phyloP scores from a whole-genome alignment of 805 yeast species.

The Yarrowia hollandica region DNA sequence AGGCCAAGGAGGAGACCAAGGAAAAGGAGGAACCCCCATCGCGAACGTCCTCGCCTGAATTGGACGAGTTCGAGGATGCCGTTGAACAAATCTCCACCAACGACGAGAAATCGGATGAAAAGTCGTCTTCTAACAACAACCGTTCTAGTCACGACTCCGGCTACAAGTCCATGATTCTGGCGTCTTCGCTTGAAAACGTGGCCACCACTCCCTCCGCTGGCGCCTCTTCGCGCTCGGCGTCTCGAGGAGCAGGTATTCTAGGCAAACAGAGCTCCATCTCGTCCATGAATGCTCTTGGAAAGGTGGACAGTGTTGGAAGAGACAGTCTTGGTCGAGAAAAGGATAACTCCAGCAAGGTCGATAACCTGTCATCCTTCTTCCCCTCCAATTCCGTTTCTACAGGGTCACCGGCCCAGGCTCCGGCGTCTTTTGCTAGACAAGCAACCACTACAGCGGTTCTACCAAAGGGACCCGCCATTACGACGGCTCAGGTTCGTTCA shows the following conservation, averaged over 20 bases:
- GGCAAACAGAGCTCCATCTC: slow-evolving; percentile 14
- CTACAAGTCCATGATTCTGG: slow-evolving; percentile 31
- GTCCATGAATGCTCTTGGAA: slow-evolving; percentile 17
- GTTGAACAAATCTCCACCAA: background rate
- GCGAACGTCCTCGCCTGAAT: background rate
- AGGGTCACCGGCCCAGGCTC: slow-evolving; percentile 1
- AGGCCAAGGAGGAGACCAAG: background rate
- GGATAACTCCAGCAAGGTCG: too few relatives aligned
- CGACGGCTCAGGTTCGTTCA: slow-evolving; percentile 25
- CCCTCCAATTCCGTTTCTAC: slow-evolving; percentile 7
- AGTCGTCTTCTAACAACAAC: too few relatives aligned
- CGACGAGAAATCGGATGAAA: slow-evolving; percentile 9
- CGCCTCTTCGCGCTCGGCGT: slow-evolving; percentile 1
- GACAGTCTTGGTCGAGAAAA: too few relatives aligned
- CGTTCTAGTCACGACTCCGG: slow-evolving; percentile 6
- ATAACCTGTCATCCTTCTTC: too few relatives aligned
- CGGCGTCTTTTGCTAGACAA: slow-evolving; percentile 3
- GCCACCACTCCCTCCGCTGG: background rate
- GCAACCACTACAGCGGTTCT: slow-evolving; percentile 9
- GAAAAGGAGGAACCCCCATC: background rate
- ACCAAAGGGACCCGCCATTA: slow-evolving; percentile 24
- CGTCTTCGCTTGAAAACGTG: slow-evolving; percentile 32
- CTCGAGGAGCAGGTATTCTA: background rate
- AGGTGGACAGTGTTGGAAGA: background rate
- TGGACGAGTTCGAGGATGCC: slow-evolving; percentile 21